Evolutionary conservation across 169 alveolate genomes (phyloP), one percentile per base, ranked within the genome.

Genomic region (Cryptosporidium tyzzeri): DNA sequence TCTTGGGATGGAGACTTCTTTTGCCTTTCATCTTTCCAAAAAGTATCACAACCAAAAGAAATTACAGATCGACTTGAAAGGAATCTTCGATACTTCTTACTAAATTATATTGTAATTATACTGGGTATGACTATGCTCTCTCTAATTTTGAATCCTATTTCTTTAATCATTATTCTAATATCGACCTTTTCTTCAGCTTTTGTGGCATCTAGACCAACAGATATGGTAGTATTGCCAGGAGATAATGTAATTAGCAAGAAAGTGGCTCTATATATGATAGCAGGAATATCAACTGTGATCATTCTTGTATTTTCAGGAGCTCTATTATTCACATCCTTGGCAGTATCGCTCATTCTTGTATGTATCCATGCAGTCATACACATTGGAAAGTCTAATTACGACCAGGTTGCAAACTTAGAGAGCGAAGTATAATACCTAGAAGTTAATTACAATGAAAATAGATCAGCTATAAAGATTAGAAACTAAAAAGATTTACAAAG

Each of bases 1-100:
- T 80, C 89, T 14, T 80, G 89, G 89, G 89, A 80, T 10, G 65
- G 67, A 26, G 89, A 80, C 35, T 80, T 80, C 65, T 80, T 80
- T 80, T 29, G 51, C 41, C 68, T 80, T 3, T 80, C 89, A 1
- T 80, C 89, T 7, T 80, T 80, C 21, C 89, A 80, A 65, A 80
- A 80, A 23, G 80, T 80, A 1, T 80, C 89, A 14, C 89, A 80
- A 10, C 89, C 89, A 37, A 80, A 80, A 37, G 89, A 80, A 4
- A 65, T 80, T 53, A 65, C 89, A 29, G 89, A 80, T 26, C 37
- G 89, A 33, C 44, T 80, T 3, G 89, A 80, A n/a, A 80, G 68
- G 33, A 80, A 80, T 41, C 50, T 80, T 18, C 74, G 89, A 23
- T 80, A 80, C 45, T 80, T 80, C 29, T n/a, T 80, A 26, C 74